Base-by-base conservation (phyloP, 2,329 filamentous ascomycete species). In the Chrysoporthe cubensis region DNA sequence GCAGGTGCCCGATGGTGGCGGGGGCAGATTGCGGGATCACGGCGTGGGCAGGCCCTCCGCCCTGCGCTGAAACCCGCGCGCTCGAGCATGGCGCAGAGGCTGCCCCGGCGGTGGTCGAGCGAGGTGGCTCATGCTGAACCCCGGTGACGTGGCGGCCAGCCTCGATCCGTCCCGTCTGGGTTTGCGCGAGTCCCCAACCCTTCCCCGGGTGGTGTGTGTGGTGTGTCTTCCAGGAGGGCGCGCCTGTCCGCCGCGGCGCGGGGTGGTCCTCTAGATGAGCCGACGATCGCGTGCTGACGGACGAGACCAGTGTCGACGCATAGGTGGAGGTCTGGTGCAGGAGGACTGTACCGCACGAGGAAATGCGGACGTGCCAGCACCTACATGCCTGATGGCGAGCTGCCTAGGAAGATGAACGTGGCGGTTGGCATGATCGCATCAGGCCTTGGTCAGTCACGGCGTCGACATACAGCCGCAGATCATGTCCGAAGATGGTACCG, bases 21-120 rank as follows among this genome's bases (percentile, higher is more conserved):
- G 60, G 65, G 65, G 65, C 67, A 66, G 44, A 32, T 54, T 61
- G 58, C 52, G 32, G 67, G 57, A 58, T 62, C 65, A 67, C 65
- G 14, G 26, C 64, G 34, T 64, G 67, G 26, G 61, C 57, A 44
- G 62, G 26, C 65, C 65, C 58, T 46, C 57, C 60, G 54, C 18
- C 26, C 26, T 26, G 40, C 34, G 37, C 21, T 66, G 50, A 54
- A 46, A 44, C 46, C 60, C 46, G 54, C 18, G 60, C 54, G 60
- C 64, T 58, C 46, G 37, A 46, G 43, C 37, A 59, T 62, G 66
- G 44, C 54, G 66, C 64, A 60, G 48, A 63, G 58, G 46, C 3
- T 44, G 57, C 42, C n/a, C 32, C 21, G 13, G 26, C 14, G 26
- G 42, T 40, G 44, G 26, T 26, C 26, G n/a, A 13, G 9, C 26